Evolutionary conservation across 371 early-diverging fungal genomes (phyloP).

Genomic region (Conidiobolus coronatus): DNA sequence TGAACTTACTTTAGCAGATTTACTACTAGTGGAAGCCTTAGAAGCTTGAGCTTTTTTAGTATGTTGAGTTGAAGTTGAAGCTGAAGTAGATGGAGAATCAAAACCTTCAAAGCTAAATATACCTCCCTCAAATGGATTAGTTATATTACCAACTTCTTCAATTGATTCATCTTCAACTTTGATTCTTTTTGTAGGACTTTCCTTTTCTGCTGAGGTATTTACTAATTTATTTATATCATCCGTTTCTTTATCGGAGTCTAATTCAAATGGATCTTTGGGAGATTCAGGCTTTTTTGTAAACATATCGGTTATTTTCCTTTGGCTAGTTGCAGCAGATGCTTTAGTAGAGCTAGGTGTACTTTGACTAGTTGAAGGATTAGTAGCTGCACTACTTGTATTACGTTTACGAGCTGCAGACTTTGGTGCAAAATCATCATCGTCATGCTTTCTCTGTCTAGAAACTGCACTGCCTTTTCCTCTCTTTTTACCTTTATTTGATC

Average conservation of each 20-base stretch:
- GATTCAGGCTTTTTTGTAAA: not conserved
- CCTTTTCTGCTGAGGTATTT: not conserved
- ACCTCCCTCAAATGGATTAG: too few species aligned
- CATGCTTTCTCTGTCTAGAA: too few species aligned
- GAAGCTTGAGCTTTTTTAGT: too few species aligned
- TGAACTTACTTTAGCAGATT: too few species aligned
- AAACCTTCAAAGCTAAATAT: too few species aligned
- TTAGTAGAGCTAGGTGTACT: too few species aligned
- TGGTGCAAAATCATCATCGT: not conserved
- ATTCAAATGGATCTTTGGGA: too few species aligned
- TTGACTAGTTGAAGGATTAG: not conserved
- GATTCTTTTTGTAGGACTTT: not conserved
- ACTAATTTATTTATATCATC: not conserved
- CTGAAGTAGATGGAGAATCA: too few species aligned
- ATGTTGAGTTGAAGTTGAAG: too few species aligned
- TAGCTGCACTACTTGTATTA: not conserved
- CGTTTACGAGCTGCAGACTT: not conserved
- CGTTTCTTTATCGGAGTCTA: not conserved
- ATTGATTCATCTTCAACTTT: not conserved
- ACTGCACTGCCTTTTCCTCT: not conserved
- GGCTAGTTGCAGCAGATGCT: too few species aligned
- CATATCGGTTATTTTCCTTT: not conserved
- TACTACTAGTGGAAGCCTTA: too few species aligned
- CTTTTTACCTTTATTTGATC: not conserved
- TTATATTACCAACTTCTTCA: too few species aligned